Base-by-base conservation (phyloP, 106 monocot species). In the Iris macrosiphon region DNA sequence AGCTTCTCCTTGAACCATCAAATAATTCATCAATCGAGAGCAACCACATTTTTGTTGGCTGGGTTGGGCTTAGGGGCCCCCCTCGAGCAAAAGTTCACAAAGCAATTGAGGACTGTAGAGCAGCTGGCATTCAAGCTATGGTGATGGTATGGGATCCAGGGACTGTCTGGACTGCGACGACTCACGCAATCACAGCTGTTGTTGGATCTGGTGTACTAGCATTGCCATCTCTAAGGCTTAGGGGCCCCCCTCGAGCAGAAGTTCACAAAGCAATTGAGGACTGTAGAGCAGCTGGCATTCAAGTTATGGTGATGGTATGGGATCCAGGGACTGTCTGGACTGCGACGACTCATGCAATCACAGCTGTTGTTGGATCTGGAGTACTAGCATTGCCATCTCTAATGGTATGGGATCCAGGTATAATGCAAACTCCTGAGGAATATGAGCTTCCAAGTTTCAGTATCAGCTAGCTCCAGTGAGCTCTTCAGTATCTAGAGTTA, bases 281-380 rank as follows among this genome's bases (percentile, higher is more conserved):
- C 22, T 92, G 92, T 68, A 72, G 76, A 70, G 79, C 76, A 60
- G 92, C 92, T 70, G 92, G 86, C 5, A 92, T 92, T 43, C 78
- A 79, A 53, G 81, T 92, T 22, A 76, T 92, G 68, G 92, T 92
- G 18, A 92, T 92, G 43, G 86, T 86, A 28, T 85, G 92, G 4
- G 92, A 92, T 76, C n/a, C n/a, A 89, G 84, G 89, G 25, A 84
- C 84, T 2, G 41, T 89, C 11, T 89, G 80, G 80, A 89, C 80
- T 1, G 84, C 89, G 26, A 81, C 84, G 4, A 66, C 89, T 7
- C 84, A 85, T 45, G 74, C 71, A 24, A 69, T 84, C 21, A 90
- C 89, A 2, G 81, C 84, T 2, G 65, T 90, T 7, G 78, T 85
- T 7, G 81, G 84, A 34, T 72, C 89, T 0, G 84, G 89, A n/a